A percentile compares a stretch with the other conserved stretches of the same genome.
Conservation (phyloP, 345 rosid genomes). For the Isatis tinctoria region DNA sequence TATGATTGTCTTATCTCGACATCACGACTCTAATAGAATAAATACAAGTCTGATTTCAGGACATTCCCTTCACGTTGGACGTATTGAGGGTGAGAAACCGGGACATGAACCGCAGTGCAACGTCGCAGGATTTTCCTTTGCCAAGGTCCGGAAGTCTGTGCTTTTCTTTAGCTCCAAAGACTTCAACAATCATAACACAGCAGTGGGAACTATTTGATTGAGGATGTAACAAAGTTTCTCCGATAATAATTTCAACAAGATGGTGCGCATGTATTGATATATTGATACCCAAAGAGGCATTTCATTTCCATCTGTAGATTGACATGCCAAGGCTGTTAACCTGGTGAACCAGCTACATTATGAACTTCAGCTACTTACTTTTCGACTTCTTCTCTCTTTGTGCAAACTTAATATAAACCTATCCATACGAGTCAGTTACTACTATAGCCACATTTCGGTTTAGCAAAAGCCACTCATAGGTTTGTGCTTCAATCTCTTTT, state of each 20-base stretch:
- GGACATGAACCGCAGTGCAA: constrained; percentile 5
- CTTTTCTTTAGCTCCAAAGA: constrained; percentile 23
- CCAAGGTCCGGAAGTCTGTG: constrained; percentile 34
- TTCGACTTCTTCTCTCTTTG: background rate
- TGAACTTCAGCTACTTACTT: constrained; percentile 12
- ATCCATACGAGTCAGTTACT: background rate
- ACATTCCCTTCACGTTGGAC: too few species aligned
- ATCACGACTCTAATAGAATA: too few species aligned
- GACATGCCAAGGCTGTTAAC: constrained; percentile 6
- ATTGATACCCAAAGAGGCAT: background rate
- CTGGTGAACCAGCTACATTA: background rate
- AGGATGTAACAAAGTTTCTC: constrained; percentile 15
- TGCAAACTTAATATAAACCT: constrained; percentile 13
- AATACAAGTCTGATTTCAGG: too few species aligned
- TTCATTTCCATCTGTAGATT: constrained; percentile 7
- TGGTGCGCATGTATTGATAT: background rate
- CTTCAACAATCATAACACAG: constrained; percentile 39
- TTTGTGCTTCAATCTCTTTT: constrained; percentile 22
- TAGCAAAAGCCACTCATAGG: constrained; percentile 10
- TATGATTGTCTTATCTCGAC: too few species aligned
- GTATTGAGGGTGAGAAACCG: constrained; percentile 38
- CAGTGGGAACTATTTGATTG: constrained; percentile 49
- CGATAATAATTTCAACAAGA: background rate
- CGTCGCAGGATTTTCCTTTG: constrained; percentile 32
- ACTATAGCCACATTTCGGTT: background rate